phyloP scores from a whole-genome alignment of 176 grass and related monocot species.

The Oryza brachyantha region DNA sequence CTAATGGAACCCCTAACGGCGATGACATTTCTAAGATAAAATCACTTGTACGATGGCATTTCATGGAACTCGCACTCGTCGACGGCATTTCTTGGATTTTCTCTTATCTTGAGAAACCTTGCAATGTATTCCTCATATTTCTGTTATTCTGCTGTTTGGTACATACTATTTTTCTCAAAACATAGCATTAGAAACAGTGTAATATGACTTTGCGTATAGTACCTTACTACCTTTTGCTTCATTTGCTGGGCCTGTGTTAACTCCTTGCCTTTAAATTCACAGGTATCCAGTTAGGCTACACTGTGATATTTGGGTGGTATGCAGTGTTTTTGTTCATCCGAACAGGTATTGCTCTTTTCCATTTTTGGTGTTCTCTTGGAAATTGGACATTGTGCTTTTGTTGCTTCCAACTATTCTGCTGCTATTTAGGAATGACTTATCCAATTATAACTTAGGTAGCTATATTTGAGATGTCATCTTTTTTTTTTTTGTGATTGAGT shows the following conservation, averaged over 20 bases:
- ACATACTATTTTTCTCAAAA: not conserved
- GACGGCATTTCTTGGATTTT: too few species aligned
- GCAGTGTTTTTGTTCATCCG: constrained; percentile 88
- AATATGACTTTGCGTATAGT: not conserved
- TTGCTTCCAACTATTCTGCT: constrained; percentile 2
- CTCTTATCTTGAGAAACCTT: too few species aligned
- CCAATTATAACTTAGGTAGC: not conserved
- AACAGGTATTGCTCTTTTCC: constrained; percentile 57
- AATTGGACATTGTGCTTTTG: not conserved
- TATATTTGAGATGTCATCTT: constrained; percentile 6
- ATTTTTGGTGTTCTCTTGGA: not conserved
- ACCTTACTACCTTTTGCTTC: constrained; percentile 10
- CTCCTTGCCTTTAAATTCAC: constrained; percentile 9
- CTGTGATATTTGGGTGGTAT: constrained; percentile 94
- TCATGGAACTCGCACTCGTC: too few species aligned
- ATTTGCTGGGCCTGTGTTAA: constrained; percentile 7
- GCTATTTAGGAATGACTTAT: not conserved
- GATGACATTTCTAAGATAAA: too few species aligned
- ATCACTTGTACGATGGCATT: too few species aligned
- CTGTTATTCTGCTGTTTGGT: not conserved
- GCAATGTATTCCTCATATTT: constrained; percentile 5
- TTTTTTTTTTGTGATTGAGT: constrained; percentile 15
- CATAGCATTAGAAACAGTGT: not conserved
- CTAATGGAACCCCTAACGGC: too few species aligned
- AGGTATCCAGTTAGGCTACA: constrained; percentile 94